A percentile compares a stretch with the other conserved stretches of the same genome.
Conservation (phyloP, 345 rosid genomes). For the Citrus maxima region DNA sequence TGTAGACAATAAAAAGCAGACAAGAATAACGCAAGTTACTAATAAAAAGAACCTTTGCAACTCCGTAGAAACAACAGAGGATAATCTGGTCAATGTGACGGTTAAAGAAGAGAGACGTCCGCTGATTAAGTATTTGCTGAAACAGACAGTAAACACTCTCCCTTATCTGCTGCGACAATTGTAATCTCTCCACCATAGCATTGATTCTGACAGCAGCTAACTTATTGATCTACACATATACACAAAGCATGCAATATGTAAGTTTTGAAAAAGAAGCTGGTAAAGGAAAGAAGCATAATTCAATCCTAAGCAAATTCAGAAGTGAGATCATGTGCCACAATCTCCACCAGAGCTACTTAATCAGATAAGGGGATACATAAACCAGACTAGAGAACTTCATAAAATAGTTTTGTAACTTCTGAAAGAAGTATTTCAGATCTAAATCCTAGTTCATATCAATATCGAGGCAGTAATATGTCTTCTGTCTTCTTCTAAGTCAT, state of each 20-base stretch:
- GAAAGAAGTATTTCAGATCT: not conserved
- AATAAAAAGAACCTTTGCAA: conserved; percentile 62
- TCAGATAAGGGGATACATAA: not conserved
- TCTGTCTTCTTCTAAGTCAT: not conserved
- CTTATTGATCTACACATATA: conserved; percentile 58
- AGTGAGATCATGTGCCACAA: not conserved
- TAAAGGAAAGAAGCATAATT: not conserved
- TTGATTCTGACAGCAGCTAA: conserved; percentile 83
- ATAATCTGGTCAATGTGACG: conserved; percentile 87
- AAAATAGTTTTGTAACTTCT: not conserved
- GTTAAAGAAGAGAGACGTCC: conserved; percentile 65
- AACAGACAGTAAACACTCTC: conserved; percentile 72
- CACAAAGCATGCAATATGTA: conserved; percentile 5
- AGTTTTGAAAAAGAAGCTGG: not conserved
- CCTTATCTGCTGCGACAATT: conserved; percentile 66
- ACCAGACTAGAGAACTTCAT: not conserved
- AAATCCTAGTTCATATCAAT: not conserved
- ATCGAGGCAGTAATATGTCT: not conserved
- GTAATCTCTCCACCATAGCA: conserved; percentile 83
- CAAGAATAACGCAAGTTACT: not conserved
- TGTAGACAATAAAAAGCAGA: conserved; percentile 5
- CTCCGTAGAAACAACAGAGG: conserved; percentile 81
- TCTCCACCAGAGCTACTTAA: not conserved
- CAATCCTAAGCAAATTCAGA: not conserved
- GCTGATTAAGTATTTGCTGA: conserved; percentile 61